phyloP scores from a whole-genome alignment of 2,329 filamentous ascomycete genomes.

The Ophioceras dolichostomum region DNA sequence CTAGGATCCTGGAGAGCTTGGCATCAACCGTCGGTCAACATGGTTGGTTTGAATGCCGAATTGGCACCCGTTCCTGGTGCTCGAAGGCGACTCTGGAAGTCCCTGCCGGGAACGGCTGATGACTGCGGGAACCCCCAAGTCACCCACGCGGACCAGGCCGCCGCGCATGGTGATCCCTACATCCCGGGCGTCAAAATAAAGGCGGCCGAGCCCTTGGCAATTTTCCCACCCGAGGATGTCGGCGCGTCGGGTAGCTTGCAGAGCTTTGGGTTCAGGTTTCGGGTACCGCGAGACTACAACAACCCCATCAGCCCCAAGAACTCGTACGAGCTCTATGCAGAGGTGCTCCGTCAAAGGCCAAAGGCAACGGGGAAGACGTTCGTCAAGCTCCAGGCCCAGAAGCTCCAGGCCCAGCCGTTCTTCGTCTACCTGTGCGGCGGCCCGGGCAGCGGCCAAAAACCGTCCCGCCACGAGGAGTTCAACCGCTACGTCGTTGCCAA shows the following conservation, averaged over 20 bases:
- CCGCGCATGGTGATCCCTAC: too few relatives aligned
- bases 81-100: too few relatives aligned
- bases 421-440: conserved; percentile 56
- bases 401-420: conserved; percentile 4
- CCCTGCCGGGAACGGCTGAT: too few relatives aligned
- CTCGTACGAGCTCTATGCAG: background rate
- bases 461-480: conserved; percentile 19
- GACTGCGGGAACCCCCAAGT: too few relatives aligned
- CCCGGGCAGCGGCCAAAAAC: conserved; percentile 42
- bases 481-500: conserved; percentile 48
- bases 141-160: too few relatives aligned
- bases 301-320: conserved; percentile 2
- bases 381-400: background rate
- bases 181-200: background rate
- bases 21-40: too few relatives aligned
- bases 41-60: too few relatives aligned
- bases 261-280: conserved; percentile 3
- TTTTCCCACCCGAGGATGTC: background rate
- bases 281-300: conserved; percentile 6
- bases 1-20: too few relatives aligned
- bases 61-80: too few relatives aligned
- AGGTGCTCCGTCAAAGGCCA: background rate
- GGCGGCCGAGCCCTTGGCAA: background rate
- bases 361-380: background rate
- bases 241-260: background rate